Conservation (phyloP, 192 early-diverging fungal genomes). For the Coemansia sp. region DNA sequence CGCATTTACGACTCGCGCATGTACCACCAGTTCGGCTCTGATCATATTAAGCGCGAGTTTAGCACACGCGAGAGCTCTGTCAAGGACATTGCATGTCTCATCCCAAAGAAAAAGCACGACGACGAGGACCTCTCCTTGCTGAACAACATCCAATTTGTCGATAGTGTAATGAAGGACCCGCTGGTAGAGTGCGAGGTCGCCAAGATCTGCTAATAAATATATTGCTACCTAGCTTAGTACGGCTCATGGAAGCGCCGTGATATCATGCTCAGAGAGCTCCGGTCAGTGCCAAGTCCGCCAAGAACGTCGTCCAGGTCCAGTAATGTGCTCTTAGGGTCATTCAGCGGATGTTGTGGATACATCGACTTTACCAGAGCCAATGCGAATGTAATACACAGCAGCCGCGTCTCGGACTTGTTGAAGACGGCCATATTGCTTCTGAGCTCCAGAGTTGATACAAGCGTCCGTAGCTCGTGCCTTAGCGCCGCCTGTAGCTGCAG, state of each 20-base stretch:
- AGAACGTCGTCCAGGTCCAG: constrained; percentile 21
- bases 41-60: constrained; percentile 71
- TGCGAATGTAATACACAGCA: constrained; percentile 30
- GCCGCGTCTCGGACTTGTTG: constrained; percentile 31
- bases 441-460: constrained; percentile 52
- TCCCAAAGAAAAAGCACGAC: constrained; percentile 48
- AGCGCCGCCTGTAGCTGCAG: constrained; percentile 17
- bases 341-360: constrained; percentile 8
- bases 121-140: constrained; percentile 56
- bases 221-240: constrained; percentile 18
- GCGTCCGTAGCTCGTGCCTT: constrained; percentile 27
- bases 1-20: constrained; percentile 89
- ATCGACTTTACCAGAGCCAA: constrained; percentile 37
- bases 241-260: constrained; percentile 41
- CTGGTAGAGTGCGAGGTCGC: constrained; percentile 38
- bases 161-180: constrained; percentile 40
- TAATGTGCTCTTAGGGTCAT: constrained; percentile 4
- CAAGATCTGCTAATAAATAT: constrained; percentile 15
- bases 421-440: constrained; percentile 49
- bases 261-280: constrained; percentile 31
- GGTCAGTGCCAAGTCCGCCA: constrained; percentile 28
- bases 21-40: constrained; percentile 84
- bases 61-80: constrained; percentile 70
- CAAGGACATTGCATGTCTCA: constrained; percentile 46
- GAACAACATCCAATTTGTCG: constrained; percentile 56